A percentile compares a stretch with the other conserved stretches of the same genome.
Conservation (phyloP, 768 basidiomycete genomes). For the Auricularia heimuer region DNA sequence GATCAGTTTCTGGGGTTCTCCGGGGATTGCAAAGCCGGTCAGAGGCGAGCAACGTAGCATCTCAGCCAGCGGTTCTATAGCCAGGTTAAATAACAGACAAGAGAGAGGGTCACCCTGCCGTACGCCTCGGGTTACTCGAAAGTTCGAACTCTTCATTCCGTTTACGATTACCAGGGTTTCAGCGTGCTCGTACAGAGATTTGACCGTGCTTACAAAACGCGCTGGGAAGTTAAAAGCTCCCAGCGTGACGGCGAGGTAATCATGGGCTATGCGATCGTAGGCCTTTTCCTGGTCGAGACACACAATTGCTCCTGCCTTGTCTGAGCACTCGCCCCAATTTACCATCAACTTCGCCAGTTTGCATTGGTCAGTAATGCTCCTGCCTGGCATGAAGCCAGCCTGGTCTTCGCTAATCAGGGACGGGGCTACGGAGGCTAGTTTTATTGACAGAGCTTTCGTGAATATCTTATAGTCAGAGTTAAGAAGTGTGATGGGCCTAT, state of each 20-base stretch:
- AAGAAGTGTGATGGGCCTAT: constrained; percentile 15
- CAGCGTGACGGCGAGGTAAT: constrained; percentile 10
- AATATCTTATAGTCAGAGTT: constrained; percentile 27
- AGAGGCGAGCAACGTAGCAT: constrained; percentile 21
- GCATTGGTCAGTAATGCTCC: constrained; percentile 25
- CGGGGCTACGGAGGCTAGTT: constrained; percentile 10
- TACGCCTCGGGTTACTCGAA: constrained; percentile 23
- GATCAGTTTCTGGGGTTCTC: constrained; percentile 5
- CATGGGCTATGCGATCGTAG: constrained; percentile 13
- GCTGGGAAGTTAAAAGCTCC: constrained; percentile 5
- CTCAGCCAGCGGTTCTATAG: constrained; percentile 30
- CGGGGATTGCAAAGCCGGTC: constrained; percentile 13
- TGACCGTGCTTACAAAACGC: constrained; percentile 16
- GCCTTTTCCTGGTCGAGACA: constrained; percentile 15
- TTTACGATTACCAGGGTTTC: constrained; percentile 27
- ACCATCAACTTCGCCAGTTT: constrained; percentile 14
- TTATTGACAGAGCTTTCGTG: constrained; percentile 17
- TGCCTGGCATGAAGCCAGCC: constrained; percentile 28
- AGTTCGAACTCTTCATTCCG: constrained; percentile 17
- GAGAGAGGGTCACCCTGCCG: constrained; percentile 31
- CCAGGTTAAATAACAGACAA: constrained; percentile 30
- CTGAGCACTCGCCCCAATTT: constrained; percentile 9
- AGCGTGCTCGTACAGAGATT: constrained; percentile 22
- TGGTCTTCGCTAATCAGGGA: constrained; percentile 26
- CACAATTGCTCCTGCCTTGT: constrained; percentile 10